Evolutionary conservation across 1,139 yeast species (phyloP), one percentile per base, ranked within the genome.

Genomic region (Zygoascus sp.): DNA sequence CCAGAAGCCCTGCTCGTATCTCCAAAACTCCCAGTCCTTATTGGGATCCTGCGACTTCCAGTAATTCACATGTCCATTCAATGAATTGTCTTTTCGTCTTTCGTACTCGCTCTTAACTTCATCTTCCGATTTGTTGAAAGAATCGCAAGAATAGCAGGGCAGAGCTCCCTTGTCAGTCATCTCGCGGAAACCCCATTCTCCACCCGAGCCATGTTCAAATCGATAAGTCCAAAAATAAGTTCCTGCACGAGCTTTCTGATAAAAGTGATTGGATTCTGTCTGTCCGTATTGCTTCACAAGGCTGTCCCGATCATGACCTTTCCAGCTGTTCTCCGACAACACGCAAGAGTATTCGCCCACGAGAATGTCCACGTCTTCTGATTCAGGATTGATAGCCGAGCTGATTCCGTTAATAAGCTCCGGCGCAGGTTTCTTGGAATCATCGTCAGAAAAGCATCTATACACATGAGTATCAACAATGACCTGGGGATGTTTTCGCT

Each of bases 321-420:
- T 67, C 96, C 96, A 90, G 0, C 94, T 73, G 27, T 71, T 61
- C 1, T 79, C 84, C 63, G 86, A 96, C 50, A 92, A 58, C 3
- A 88, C 96, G 67, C 96, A 87, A 0, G 96, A 86, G 63, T 79
- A 92, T 64, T 92, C 98, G 10, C 97, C 97, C 17, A 89, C 80
- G 61, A 87, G 71, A 48, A 84, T 73, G 59, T 89, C 97, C 8
- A 61, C 64, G 22, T 52, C 55, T 9, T 55, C 49, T 10, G 51
- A 44, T 8, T 48, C 28, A 71, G 78, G 74, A 45, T 81, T 67
- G 4, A 81, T 70, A 42, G 81, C 77, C 1, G 62, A 54, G 6
- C 76, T 68, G 50, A 87, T 72, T 52, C 81, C 88, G 5, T 67
- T 49, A 25, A 81, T 79, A 51, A 87, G 81, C 51, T 80, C 76